Percentiles rank a stretch among this genome's conserved stretches.
These are phyloP conservation scores for Petunia axillaris DNA, from an alignment of 257 asterid genomes.

Conservation along the genomic window DNA sequence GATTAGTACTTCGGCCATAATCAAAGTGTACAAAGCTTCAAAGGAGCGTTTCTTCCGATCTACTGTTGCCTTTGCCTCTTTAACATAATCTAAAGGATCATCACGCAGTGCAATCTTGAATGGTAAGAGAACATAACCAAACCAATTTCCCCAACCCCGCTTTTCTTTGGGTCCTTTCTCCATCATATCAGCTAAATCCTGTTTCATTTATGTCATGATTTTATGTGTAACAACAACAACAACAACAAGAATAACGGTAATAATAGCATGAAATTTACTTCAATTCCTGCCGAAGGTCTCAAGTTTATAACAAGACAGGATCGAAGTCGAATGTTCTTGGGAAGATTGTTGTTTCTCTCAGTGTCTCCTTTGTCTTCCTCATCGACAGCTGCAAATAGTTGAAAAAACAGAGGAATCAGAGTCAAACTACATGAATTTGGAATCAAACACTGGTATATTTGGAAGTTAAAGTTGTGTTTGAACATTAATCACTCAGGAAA, in stretches of 20 bases:
- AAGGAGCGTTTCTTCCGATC: constrained; percentile 33
- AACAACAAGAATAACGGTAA: too few species aligned
- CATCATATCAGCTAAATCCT: constrained; percentile 34
- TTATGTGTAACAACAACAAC: not conserved
- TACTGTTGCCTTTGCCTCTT: constrained; percentile 24
- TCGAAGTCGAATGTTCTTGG: constrained; percentile 39
- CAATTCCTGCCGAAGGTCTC: constrained; percentile 44
- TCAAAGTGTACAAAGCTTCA: constrained; percentile 21
- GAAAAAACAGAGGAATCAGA: not conserved
- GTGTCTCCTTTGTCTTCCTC: constrained; percentile 30
- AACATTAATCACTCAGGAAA: too few species aligned
- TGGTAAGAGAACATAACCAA: constrained; percentile 24
- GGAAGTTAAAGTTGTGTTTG: not conserved
- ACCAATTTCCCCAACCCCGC: constrained; percentile 30
- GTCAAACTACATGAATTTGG: too few species aligned
- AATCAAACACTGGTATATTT: not conserved
- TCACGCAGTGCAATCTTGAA: constrained; percentile 25
- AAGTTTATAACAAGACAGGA: constrained; percentile 44
- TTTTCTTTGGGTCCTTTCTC: constrained; percentile 25
- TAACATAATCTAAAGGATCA: constrained; percentile 29
- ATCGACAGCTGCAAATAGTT: constrained; percentile 26
- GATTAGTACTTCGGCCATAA: not conserved
- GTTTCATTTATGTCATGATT: not conserved
- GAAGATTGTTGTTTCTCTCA: constrained; percentile 36
- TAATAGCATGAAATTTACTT: constrained; percentile 23